phyloP scores from a whole-genome alignment of 495 filamentous ascomycete species.

The Neurospora terricola region DNA sequence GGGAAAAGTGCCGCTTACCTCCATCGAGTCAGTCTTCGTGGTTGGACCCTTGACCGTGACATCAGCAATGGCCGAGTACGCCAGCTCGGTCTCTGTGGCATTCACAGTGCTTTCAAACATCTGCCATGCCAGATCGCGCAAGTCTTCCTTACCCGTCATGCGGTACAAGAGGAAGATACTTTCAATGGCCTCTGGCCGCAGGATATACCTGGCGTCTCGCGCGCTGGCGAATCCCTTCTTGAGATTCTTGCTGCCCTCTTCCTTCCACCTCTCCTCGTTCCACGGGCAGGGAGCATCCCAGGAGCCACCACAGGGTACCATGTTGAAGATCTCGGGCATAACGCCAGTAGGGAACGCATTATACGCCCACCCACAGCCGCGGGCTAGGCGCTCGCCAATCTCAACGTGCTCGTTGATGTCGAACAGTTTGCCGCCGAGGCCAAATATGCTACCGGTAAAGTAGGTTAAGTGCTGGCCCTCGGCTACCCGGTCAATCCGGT shows the following conservation, averaged over 20 bases:
- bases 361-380: constrained; percentile 87
- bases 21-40: constrained; percentile 32
- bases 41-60: constrained; percentile 20
- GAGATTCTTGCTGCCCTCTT: constrained; percentile 33
- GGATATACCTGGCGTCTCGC: constrained; percentile 49
- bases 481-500: constrained; percentile 14
- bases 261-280: constrained; percentile 24
- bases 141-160: constrained; percentile 41
- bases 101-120: constrained; percentile 44
- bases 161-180: constrained; percentile 60
- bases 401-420: constrained; percentile 58
- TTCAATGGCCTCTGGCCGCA: constrained; percentile 59
- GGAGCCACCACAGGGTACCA: constrained; percentile 47
- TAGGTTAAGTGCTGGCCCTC: constrained; percentile 46
- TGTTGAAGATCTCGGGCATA: constrained; percentile 69
- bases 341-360: constrained; percentile 65
- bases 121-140: constrained; percentile 45
- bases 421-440: constrained; percentile 68
- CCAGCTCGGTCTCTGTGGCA: constrained; percentile 34
- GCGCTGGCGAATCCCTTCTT: constrained; percentile 56
- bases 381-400: constrained; percentile 62
- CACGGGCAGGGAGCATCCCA: constrained; percentile 20
- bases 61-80: constrained; percentile 37
- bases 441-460: constrained; percentile 85
- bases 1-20: constrained; percentile 15